Evolutionary conservation across 176 grass and related monocot genomes (phyloP).

Genomic region (Metroxylon sagu): DNA sequence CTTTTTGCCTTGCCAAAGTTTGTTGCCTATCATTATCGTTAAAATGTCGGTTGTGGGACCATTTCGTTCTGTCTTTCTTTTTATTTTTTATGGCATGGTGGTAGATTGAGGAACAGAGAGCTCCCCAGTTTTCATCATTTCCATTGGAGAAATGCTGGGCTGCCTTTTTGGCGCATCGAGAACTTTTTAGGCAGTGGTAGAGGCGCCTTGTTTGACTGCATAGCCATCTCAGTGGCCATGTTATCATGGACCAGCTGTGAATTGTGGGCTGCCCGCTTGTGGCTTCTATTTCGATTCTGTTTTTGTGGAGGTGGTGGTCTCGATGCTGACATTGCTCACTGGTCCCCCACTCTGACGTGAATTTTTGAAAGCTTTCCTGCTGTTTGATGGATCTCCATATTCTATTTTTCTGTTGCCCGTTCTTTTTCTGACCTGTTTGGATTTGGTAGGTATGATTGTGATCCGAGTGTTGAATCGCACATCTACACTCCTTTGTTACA

Average conservation of each 20-base stretch:
- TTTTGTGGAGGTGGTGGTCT: constrained; percentile 8
- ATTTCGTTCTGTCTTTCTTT: background rate
- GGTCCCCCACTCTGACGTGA: background rate
- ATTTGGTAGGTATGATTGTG: constrained; percentile 19
- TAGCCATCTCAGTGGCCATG: background rate
- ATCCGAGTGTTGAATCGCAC: background rate
- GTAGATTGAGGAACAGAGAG: no score
- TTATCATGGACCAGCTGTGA: constrained; percentile 5
- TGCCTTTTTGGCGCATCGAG: no score
- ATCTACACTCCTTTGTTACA: background rate
- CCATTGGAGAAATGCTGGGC: no score
- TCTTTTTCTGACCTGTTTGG: constrained; percentile 7
- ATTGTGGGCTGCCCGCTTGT: background rate
- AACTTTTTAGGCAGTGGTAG: constrained; percentile 1
- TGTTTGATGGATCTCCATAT: constrained; percentile 6
- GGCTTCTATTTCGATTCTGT: constrained; percentile 12
- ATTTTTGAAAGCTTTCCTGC: background rate
- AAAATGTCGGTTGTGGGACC: constrained; percentile 10
- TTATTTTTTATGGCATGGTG: background rate
- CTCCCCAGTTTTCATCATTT: no score
- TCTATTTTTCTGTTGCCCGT: constrained; percentile 14
- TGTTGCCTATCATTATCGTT: constrained; percentile 1
- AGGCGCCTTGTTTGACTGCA: constrained; percentile 4
- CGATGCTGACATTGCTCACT: constrained; percentile 9
- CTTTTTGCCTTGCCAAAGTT: background rate